phyloP scores from a whole-genome alignment of 148 eudicot genomes.

The Chenopodium album region DNA sequence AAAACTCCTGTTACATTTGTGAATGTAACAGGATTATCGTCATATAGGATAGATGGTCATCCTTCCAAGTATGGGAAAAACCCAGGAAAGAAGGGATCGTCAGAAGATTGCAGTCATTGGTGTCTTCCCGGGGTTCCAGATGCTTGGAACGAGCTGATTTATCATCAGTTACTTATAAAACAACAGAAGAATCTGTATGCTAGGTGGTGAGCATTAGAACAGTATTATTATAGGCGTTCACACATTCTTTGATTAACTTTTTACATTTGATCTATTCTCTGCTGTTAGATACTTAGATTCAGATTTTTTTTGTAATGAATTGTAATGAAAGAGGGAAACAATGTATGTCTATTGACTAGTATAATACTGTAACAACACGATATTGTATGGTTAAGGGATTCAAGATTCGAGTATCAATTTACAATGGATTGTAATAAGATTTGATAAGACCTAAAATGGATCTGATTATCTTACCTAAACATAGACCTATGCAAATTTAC shows the following conservation, averaged over 20 bases:
- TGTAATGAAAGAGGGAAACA: background rate
- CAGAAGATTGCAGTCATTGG: constrained; percentile 99
- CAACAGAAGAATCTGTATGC: constrained; percentile 20
- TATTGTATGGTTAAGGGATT: too few species aligned
- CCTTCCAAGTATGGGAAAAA: constrained; percentile 76
- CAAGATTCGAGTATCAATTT: too few species aligned
- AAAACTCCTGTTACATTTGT: constrained; percentile 64
- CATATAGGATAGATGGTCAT: constrained; percentile 81
- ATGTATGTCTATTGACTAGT: too few species aligned
- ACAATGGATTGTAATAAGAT: too few species aligned
- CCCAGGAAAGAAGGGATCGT: constrained; percentile 29
- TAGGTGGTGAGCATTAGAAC: background rate
- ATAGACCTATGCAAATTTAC: too few species aligned
- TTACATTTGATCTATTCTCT: background rate
- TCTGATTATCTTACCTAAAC: too few species aligned
- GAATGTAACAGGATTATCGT: constrained; percentile 65
- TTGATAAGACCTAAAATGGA: too few species aligned
- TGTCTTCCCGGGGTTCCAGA: constrained; percentile 98
- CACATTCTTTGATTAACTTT: background rate
- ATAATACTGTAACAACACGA: too few species aligned
- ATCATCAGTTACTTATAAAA: constrained; percentile 44
- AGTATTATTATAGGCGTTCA: background rate
- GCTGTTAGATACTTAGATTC: background rate
- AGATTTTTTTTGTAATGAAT: background rate
- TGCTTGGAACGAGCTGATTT: constrained; percentile 82